Evolutionary conservation across 306 rosid genomes (phyloP), one percentile per base, ranked within the genome.

Genomic region (Prunus salicina): DNA sequence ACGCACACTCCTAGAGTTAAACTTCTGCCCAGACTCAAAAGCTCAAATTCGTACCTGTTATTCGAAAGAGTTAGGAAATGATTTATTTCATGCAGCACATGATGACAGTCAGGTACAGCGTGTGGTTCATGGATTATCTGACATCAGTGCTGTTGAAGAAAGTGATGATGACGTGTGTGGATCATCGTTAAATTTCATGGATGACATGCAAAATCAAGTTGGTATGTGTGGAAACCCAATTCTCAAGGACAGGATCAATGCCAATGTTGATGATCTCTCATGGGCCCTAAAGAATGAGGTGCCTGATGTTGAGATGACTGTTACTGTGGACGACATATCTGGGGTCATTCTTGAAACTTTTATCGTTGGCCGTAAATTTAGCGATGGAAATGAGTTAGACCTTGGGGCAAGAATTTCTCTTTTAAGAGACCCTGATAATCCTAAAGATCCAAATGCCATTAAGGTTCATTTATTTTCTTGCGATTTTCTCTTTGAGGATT

Each of bases 1-100:
- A 70, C 91, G 87, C 53, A 91, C 98, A 5, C 97, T 93, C 78
- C 88, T 90, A 79, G 88, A 91, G 82, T 79, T 91, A 53, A 91
- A 90, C 75, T 91, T 93, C 85, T 83, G 64, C 58, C 80, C 83
- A 19, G 74, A 38, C 63, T 58, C 83, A 13, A 86, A 84, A 79
- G 66, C 61, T 76, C 72, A 86, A 73, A 61, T 20, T 68, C 28
- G 10, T 18, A 66, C 81, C 15, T 55, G 27, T 58, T 73, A 34
- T 30, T 56, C 63, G 19, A 65, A 38, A 66, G 58, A 57, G 68
- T 55, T 70, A 15, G 74, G 38, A 55, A 64, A 77, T 50, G 68
- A 60, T 68, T 72, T 43, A 6, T 78, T 67, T 46, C 69, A 69
- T 45, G 8, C 30, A 2, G 77, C 9, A 62, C 27, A 71, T 46